Conservation (phyloP, 2,329 filamentous ascomycete species). For the Ophiocordyceps camponoti-rufipedis region DNA sequence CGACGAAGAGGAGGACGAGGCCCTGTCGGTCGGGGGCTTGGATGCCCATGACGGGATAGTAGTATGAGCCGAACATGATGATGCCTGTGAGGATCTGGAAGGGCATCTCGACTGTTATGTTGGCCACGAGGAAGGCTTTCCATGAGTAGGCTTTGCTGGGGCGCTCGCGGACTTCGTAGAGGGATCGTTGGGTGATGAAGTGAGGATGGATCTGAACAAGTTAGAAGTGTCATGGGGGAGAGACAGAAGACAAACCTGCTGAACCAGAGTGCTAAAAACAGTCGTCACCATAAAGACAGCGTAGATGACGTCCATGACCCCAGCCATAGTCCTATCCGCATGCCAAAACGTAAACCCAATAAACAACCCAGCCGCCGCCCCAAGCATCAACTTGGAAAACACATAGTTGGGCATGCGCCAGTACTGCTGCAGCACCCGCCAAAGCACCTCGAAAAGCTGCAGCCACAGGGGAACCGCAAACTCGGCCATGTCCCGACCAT, state of each 20-base stretch:
- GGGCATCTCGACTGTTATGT: conserved; percentile 54
- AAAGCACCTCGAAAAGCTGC: conserved; percentile 49
- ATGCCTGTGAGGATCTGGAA: conserved; percentile 49
- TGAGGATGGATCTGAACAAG: conserved; percentile 63
- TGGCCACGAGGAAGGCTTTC: conserved; percentile 54
- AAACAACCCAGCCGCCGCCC: conserved; percentile 47
- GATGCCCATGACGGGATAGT: conserved; percentile 41
- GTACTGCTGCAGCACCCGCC: conserved; percentile 76
- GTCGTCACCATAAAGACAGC: conserved; percentile 69
- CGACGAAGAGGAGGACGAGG: conserved; percentile 45
- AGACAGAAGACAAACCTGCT: conserved; percentile 41
- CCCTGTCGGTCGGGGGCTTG: conserved; percentile 37
- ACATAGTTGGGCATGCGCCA: conserved; percentile 84
- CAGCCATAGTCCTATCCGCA: conserved; percentile 32
- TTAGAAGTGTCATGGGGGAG: too few relatives aligned
- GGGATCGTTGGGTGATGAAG: conserved; percentile 53
- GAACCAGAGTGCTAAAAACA: conserved; percentile 61
- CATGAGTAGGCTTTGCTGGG: conserved; percentile 60
- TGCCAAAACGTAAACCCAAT: conserved; percentile 72
- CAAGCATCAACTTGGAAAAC: conserved; percentile 61
- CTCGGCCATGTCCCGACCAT: conserved; percentile 21
- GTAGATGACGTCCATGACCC: conserved; percentile 49
- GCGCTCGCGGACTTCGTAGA: conserved; percentile 64
- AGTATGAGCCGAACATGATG: conserved; percentile 46
- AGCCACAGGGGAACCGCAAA: conserved; percentile 59